Evolutionary conservation across 495 filamentous ascomycete genomes (phyloP).

Genomic region (Articulospora tetracladia): DNA sequence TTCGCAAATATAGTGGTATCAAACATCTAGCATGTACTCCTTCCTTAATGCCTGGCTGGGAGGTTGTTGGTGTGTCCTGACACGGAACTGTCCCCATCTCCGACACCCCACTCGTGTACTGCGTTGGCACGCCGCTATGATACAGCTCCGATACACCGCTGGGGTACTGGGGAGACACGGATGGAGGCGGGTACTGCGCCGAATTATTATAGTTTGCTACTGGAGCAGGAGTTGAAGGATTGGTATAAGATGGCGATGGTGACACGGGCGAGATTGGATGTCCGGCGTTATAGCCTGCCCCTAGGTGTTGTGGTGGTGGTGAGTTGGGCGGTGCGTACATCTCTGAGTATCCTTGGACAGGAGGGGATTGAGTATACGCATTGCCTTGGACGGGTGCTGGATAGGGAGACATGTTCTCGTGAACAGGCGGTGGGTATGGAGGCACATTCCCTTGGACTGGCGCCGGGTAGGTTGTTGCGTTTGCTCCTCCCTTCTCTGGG

Average conservation of each 20-base stretch:
- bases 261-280: neutral
- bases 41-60: no score
- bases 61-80: neutral
- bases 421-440: neutral
- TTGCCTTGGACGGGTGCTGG: no score
- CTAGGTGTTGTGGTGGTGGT: neutral
- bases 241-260: neutral
- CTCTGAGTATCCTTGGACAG: neutral
- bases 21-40: no score
- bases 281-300: neutral
- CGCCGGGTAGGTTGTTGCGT: neutral
- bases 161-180: neutral
- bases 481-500: neutral
- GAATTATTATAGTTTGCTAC: neutral
- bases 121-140: neutral
- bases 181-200: neutral
- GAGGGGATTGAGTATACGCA: neutral
- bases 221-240: neutral
- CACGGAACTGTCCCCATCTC: neutral
- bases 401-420: neutral
- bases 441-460: neutral
- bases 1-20: no score
- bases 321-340: neutral
- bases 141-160: neutral
- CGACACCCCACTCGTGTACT: neutral